These are phyloP conservation scores for Blastobotrys mokoenaii DNA, from an alignment of 805 yeast species.

Conservation along the genomic window DNA sequence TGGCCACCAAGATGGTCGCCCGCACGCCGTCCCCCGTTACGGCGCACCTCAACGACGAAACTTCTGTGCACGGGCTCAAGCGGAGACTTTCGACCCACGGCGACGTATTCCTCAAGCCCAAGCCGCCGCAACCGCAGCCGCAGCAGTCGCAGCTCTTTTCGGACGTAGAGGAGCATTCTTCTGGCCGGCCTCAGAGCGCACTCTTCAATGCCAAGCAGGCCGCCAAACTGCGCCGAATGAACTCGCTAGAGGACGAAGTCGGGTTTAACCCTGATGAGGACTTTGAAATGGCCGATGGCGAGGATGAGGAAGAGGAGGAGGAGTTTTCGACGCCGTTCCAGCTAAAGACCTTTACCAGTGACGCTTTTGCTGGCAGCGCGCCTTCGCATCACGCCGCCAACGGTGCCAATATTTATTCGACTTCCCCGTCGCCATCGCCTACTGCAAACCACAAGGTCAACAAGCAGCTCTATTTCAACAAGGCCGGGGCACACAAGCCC, in stretches of 20 bases:
- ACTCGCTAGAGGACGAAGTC: conserved; percentile 16
- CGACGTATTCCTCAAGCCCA: conserved; percentile 9
- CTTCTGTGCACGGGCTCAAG: conserved; percentile 9
- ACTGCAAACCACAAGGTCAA: conserved; percentile 1
- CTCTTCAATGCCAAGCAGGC: conserved; percentile 6
- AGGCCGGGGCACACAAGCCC: conserved; percentile 2
- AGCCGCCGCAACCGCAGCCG: not conserved
- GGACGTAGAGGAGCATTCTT: no score
- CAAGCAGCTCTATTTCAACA: conserved; percentile 2
- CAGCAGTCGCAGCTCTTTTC: not conserved
- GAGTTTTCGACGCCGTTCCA: not conserved
- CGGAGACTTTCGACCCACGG: conserved; percentile 18
- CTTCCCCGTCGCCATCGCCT: conserved; percentile 16
- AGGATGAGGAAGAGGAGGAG: not conserved
- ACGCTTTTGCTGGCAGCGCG: not conserved
- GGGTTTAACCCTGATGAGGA: no score
- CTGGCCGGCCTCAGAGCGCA: no score
- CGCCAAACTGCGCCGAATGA: conserved; percentile 19
- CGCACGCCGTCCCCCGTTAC: not conserved
- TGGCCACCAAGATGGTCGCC: conserved; percentile 1
- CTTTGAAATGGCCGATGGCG: not conserved
- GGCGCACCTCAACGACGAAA: not conserved
- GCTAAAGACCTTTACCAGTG: not conserved
- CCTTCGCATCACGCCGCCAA: not conserved
- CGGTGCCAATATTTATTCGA: conserved; percentile 9